A percentile compares a stretch with the other conserved stretches of the same genome.
Evolutionary conservation across 805 yeast genomes (phyloP).

Genomic region (Isabelozyma gotoi): DNA sequence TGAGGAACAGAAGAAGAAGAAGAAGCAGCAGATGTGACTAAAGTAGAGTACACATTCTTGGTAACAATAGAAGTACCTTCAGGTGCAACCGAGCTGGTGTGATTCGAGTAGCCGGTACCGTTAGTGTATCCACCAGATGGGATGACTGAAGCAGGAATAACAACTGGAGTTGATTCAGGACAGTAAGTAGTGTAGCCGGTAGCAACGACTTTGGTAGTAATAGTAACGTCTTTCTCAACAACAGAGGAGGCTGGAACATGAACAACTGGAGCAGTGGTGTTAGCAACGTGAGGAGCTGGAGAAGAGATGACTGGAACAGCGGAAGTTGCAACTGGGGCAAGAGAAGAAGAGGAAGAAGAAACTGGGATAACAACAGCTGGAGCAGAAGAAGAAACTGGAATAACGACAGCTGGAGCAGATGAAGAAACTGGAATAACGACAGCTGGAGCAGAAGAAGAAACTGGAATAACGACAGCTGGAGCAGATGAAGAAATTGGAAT

Average conservation of each 20-base stretch:
- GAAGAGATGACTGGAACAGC: conserved; percentile 11
- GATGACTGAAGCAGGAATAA: conserved; percentile 3
- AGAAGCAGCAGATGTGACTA: conserved; percentile 9
- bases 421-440: conserved; percentile 6
- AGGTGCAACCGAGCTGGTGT: conserved; percentile 5
- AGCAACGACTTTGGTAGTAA: not conserved
- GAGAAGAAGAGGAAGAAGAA: conserved; percentile 8
- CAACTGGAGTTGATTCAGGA: conserved; percentile 10
- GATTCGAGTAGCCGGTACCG: not conserved
- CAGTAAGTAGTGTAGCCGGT: conserved; percentile 7
- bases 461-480: conserved; percentile 11
- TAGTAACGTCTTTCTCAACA: conserved; percentile 8
- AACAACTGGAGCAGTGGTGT: conserved; percentile 13
- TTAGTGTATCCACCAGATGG: conserved; percentile 2
- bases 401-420: conserved; percentile 11
- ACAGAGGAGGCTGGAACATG: conserved; percentile 17
- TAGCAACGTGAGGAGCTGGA: conserved; percentile 15
- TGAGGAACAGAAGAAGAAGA: conserved; percentile 4
- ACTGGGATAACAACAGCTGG: conserved; percentile 3
- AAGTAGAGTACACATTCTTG: conserved; percentile 5
- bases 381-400: conserved; percentile 9
- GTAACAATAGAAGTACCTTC: conserved; percentile 6
- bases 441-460: conserved; percentile 6
- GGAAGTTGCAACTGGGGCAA: conserved; percentile 9
- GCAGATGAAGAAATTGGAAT: conserved; percentile 10